Conservation (phyloP, 768 basidiomycete species). For the Hygrophoropsis aurantiaca region DNA sequence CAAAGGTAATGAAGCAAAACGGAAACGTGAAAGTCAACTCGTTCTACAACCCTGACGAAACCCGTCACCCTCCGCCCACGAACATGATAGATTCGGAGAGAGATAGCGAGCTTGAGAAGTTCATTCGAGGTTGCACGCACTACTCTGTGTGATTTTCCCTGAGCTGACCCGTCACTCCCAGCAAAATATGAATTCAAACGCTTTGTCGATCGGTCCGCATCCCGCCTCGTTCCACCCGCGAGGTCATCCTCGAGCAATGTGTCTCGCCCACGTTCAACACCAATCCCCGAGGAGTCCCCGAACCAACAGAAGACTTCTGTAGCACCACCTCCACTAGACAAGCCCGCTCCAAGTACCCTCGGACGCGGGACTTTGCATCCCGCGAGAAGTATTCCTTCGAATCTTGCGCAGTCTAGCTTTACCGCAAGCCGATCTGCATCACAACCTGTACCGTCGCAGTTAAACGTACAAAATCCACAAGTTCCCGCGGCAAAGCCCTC, state of each 20-base stretch:
- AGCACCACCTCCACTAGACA: constrained; percentile 25
- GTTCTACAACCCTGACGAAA: constrained; percentile 81
- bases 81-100: constrained; percentile 76
- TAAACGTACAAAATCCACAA: constrained; percentile 14
- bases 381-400: constrained; percentile 8
- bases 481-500: constrained; percentile 16
- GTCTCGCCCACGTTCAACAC: constrained; percentile 15
- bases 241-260: constrained; percentile 34
- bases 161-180: constrained; percentile 24
- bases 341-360: constrained; percentile 11
- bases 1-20: constrained; percentile 71
- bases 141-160: not conserved
- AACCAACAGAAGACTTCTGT: constrained; percentile 18
- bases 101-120: constrained; percentile 89
- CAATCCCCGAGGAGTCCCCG: constrained; percentile 8
- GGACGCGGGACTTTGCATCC: constrained; percentile 10
- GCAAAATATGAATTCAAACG: constrained; percentile 80
- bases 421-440: constrained; percentile 31
- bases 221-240: constrained; percentile 43
- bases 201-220: constrained; percentile 53
- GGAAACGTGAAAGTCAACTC: constrained; percentile 84
- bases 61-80: constrained; percentile 78
- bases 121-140: constrained; percentile 70
- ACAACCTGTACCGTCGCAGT: constrained; percentile 30
- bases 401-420: constrained; percentile 11